Conservation (phyloP, 2,329 filamentous ascomycete species). For the Neoarthrinium moseri region DNA sequence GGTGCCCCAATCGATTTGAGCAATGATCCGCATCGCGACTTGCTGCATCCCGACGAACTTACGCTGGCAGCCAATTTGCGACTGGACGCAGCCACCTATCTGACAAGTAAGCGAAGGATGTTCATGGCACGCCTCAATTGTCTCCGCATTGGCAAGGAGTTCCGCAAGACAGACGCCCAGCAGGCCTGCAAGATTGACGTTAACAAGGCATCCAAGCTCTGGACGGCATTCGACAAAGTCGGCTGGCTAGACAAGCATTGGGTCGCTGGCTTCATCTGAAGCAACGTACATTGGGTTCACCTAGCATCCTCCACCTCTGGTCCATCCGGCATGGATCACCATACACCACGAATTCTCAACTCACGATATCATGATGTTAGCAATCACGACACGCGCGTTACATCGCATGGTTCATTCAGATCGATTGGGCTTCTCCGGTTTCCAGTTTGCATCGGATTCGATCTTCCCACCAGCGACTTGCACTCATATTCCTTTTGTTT, state of each 20-base stretch:
- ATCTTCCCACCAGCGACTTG: conserved; percentile 14
- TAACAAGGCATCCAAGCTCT: conserved; percentile 93
- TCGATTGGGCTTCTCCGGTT: neutral
- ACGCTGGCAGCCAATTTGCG: conserved; percentile 74
- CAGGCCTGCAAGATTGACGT: conserved; percentile 98
- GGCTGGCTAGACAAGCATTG: conserved; percentile 69
- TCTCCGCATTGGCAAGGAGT: conserved; percentile 71
- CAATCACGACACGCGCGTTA: neutral
- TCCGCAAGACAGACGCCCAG: conserved; percentile 92
- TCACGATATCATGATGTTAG: neutral
- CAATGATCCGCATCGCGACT: conserved; percentile 65
- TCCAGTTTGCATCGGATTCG: neutral
- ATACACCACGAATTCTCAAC: neutral
- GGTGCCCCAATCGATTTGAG: conserved; percentile 74
- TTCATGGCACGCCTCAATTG: conserved; percentile 74
- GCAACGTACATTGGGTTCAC: neutral
- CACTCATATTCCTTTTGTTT: conserved; percentile 15
- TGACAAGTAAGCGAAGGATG: conserved; percentile 90
- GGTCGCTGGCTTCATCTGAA: conserved; percentile 36
- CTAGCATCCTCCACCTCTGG: neutral
- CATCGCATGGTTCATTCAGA: neutral
- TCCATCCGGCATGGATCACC: conserved; percentile 21
- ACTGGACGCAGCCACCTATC: conserved; percentile 82
- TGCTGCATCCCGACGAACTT: conserved; percentile 78
- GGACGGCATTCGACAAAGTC: conserved; percentile 83